phyloP scores from a whole-genome alignment of 805 yeast genomes.

The Kuraishia ogatae region DNA sequence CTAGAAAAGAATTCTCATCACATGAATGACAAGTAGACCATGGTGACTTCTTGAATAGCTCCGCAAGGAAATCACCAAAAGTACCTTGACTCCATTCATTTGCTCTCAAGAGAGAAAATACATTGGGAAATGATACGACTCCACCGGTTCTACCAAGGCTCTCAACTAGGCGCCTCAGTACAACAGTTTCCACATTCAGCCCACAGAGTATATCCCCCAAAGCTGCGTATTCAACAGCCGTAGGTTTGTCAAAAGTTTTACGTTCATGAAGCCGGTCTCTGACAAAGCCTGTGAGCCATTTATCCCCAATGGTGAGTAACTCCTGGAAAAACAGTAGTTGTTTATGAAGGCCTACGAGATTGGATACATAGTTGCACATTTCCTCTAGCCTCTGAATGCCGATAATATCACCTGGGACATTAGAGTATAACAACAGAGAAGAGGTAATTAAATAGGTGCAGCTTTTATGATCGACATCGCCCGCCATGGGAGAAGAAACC shows the following conservation, averaged over 20 bases:
- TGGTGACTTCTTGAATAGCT: background rate
- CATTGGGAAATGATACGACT: background rate
- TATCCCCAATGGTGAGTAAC: background rate
- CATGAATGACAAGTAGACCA: background rate
- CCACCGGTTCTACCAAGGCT: background rate
- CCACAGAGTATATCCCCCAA: background rate
- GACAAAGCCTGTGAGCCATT: background rate
- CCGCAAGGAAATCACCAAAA: background rate
- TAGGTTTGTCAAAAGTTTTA: background rate
- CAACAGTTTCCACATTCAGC: background rate
- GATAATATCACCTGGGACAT: background rate
- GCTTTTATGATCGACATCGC: background rate
- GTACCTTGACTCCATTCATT: background rate
- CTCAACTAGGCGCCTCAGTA: background rate
- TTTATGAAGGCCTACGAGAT: background rate
- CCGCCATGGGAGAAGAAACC: background rate
- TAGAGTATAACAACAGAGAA: background rate
- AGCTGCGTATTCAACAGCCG: background rate
- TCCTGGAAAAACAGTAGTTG: background rate
- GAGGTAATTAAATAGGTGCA: background rate
- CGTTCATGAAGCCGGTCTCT: background rate
- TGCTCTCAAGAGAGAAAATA: background rate
- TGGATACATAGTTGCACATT: background rate
- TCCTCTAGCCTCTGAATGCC: background rate
- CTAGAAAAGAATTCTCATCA: background rate